Evolutionary conservation across 2,329 filamentous ascomycete genomes (phyloP).

Genomic region (Teratosphaeria zuluensis): DNA sequence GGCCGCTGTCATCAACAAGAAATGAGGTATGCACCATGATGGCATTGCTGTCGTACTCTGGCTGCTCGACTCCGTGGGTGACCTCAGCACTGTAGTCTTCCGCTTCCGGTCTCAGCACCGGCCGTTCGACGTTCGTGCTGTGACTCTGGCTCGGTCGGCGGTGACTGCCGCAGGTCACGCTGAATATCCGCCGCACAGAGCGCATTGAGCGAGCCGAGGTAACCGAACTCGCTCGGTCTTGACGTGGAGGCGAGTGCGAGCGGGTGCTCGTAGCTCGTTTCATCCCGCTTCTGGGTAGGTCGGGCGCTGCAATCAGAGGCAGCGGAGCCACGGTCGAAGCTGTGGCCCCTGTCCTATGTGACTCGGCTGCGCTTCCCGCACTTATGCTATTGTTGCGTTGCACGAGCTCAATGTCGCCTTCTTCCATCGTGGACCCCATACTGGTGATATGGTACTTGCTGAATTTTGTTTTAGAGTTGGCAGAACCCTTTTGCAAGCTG

Average conservation of each 20-base stretch:
- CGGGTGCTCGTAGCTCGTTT: background rate
- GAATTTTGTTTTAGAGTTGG: background rate
- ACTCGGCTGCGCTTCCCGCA: background rate
- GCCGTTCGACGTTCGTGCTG: background rate
- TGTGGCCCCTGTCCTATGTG: background rate
- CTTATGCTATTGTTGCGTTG: background rate
- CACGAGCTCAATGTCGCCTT: background rate
- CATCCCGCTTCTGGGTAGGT: background rate
- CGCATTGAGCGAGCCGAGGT: background rate
- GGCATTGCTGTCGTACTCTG: background rate
- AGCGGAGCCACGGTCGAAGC: background rate
- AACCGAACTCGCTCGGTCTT: background rate
- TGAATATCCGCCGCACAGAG: background rate
- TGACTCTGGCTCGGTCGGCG: background rate
- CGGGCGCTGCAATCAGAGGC: background rate
- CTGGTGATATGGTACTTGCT: background rate
- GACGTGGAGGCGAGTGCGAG: background rate
- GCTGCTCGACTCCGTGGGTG: background rate
- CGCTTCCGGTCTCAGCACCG: background rate
- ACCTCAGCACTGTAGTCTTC: background rate
- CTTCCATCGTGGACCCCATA: background rate
- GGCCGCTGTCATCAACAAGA: background rate
- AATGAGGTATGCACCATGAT: background rate
- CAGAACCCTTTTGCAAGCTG: background rate
- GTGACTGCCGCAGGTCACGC: background rate